Conservation (phyloP, 441 rosid species). For the Syzygium malaccense region DNA sequence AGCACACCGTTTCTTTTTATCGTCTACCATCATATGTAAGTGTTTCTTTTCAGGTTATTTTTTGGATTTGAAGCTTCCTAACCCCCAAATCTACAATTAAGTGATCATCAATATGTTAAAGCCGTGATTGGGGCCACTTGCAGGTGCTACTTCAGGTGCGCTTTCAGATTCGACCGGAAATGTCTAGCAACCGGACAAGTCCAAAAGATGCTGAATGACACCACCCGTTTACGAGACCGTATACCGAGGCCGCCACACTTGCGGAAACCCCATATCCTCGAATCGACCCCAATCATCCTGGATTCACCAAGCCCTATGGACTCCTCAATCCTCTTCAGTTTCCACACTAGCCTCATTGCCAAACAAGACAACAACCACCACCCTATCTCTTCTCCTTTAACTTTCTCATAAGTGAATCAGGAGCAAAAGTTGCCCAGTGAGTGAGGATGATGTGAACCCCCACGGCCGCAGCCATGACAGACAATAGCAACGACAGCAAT, state of each 20-base stretch:
- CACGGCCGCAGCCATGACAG: neutral
- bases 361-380: neutral
- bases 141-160: constrained; percentile 76
- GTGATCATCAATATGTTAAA: too few relatives aligned
- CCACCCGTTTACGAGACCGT: constrained; percentile 41
- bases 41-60: too few relatives aligned
- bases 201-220: constrained; percentile 32
- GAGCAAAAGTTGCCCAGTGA: neutral
- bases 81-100: too few relatives aligned
- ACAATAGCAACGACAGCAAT: neutral
- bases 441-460: neutral
- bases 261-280: constrained; percentile 22
- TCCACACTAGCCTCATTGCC: neutral
- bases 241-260: constrained; percentile 56
- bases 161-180: constrained; percentile 51
- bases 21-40: too few relatives aligned
- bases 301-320: constrained; percentile 1
- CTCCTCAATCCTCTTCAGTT: constrained; percentile 28
- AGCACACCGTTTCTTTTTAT: too few relatives aligned
- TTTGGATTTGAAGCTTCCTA: too few relatives aligned
- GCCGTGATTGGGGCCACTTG: too few relatives aligned
- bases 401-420: neutral
- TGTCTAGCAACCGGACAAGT: constrained; percentile 75
- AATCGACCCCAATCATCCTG: constrained; percentile 10
- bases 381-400: neutral